Evolutionary conservation across 352 stramenopile genomes (phyloP).

Genomic region (Elongisporangium anandrum): DNA sequence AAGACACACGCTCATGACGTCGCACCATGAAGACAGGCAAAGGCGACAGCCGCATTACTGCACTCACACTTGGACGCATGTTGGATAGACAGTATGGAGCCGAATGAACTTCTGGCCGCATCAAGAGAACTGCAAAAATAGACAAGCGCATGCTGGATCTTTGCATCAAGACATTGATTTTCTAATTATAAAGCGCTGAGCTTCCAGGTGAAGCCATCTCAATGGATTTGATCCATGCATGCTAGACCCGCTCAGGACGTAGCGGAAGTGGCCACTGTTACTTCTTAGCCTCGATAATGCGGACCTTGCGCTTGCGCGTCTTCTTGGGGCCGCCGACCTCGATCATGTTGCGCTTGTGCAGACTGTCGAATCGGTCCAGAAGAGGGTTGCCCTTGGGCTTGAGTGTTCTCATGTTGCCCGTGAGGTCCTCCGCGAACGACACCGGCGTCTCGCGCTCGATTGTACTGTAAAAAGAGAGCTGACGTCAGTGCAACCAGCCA

Average conservation of each 20-base stretch:
- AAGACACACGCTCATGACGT: slow-evolving; percentile 1
- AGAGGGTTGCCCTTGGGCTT: slow-evolving; percentile 79
- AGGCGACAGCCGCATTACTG: slow-evolving; percentile 1
- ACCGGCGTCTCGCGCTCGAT: slow-evolving; percentile 65
- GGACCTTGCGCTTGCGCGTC: slow-evolving; percentile 70
- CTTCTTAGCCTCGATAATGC: slow-evolving; percentile 79
- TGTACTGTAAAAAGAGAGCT: slow-evolving; percentile 38
- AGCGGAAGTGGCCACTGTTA: slow-evolving; percentile 12
- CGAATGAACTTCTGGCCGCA: neutral
- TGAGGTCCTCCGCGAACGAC: slow-evolving; percentile 77
- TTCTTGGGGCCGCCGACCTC: slow-evolving; percentile 58
- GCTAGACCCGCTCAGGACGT: neutral
- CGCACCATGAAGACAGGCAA: neutral
- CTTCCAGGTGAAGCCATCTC: neutral
- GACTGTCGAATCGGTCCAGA: slow-evolving; percentile 79
- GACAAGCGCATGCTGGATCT: neutral
- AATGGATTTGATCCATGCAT: neutral
- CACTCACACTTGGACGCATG: slow-evolving; percentile 57
- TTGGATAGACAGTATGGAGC: slow-evolving; percentile 10
- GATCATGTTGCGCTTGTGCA: slow-evolving; percentile 87
- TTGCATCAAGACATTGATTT: neutral
- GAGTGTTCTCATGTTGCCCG: slow-evolving; percentile 68
- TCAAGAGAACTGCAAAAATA: neutral
- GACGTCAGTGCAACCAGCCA: neutral
- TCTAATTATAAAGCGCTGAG: neutral